Conservation (phyloP, 148 eudicot genomes). For the Bassia scoparia region DNA sequence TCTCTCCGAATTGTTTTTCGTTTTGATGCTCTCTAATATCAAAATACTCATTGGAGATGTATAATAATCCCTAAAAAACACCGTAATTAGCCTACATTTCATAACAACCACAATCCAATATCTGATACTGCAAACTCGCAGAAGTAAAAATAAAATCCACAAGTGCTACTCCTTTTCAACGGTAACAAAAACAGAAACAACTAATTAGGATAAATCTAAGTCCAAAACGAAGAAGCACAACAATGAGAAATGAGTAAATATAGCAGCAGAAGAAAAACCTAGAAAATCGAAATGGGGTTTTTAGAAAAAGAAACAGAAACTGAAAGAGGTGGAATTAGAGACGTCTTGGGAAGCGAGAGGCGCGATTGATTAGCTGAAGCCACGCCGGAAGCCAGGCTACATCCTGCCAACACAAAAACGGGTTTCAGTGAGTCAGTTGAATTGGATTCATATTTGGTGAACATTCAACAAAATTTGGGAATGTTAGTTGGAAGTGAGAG, state of each 20-base stretch:
- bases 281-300: not conserved
- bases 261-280: not conserved
- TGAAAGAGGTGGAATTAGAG: slow-evolving; percentile 3
- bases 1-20: no score
- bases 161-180: no score
- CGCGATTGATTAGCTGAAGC: slow-evolving; percentile 29
- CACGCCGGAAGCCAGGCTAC: slow-evolving; percentile 40
- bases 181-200: not conserved
- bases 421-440: not conserved
- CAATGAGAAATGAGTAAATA: not conserved
- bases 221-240: not conserved
- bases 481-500: no score
- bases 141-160: no score
- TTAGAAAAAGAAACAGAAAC: slow-evolving; percentile 8
- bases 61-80: not conserved
- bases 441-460: not conserved
- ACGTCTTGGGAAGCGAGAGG: not conserved
- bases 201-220: not conserved
- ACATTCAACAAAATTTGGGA: not conserved
- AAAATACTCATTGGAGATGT: no score
- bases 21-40: no score
- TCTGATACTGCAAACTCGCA: no score
- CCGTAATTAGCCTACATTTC: no score
- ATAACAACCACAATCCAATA: no score
- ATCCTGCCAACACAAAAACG: slow-evolving; percentile 23